These are phyloP conservation scores for Colletotrichum neosansevieriae DNA, from an alignment of 2,329 filamentous ascomycete genomes.

Conservation along the genomic window DNA sequence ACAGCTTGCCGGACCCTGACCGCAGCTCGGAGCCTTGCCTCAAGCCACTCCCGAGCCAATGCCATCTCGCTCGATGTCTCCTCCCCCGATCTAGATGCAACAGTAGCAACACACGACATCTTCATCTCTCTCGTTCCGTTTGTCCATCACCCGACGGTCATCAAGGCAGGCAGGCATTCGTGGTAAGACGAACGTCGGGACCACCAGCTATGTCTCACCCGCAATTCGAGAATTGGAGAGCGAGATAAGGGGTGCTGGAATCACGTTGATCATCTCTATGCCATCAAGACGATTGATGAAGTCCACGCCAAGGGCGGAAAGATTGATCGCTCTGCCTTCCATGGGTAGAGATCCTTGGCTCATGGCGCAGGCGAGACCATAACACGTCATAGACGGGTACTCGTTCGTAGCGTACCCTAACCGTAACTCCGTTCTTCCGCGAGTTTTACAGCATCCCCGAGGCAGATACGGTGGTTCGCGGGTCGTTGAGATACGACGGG, in stretches of 20 bases:
- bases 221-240: conserved; percentile 76
- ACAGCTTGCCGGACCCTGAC: conserved; percentile 38
- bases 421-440: conserved; percentile 74
- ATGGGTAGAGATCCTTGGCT: neutral
- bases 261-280: conserved; percentile 64
- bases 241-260: conserved; percentile 73
- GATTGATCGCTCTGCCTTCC: conserved; percentile 39
- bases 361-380: conserved; percentile 76
- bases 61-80: conserved; percentile 41
- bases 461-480: conserved; percentile 74
- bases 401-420: conserved; percentile 80
- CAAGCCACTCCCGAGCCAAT: neutral
- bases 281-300: conserved; percentile 75
- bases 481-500: conserved; percentile 75
- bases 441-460: conserved; percentile 78
- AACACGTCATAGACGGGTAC: conserved; percentile 68
- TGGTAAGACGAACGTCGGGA: conserved; percentile 78
- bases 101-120: conserved; percentile 40
- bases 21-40: conserved; percentile 18
- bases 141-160: conserved; percentile 57
- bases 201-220: conserved; percentile 79
- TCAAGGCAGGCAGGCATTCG: conserved; percentile 76
- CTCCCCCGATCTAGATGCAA: conserved; percentile 39
- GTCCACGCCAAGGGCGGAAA: conserved; percentile 77
- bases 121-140: conserved; percentile 46